These are phyloP conservation scores for Cyclotella atomus DNA, from an alignment of 108 stramenopile species.

Conservation along the genomic window DNA sequence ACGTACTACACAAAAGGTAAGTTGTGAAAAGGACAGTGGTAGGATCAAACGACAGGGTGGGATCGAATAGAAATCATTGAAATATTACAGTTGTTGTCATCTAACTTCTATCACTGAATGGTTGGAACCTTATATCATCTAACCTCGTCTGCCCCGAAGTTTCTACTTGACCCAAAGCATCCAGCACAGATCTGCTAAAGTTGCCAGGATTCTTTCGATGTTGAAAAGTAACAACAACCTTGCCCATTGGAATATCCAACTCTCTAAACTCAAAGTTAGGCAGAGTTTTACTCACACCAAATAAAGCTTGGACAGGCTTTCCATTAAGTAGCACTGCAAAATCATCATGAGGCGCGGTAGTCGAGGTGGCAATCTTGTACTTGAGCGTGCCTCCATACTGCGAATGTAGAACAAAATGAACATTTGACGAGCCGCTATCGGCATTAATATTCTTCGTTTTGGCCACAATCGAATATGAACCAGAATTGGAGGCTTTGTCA, in stretches of 20 bases:
- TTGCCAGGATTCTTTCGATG: conserved; percentile 47
- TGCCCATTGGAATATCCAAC: conserved; percentile 33
- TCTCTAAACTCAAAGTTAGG: conserved; percentile 14
- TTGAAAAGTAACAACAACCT: conserved; percentile 28
- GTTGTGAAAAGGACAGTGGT: too few relatives aligned
- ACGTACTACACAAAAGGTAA: too few relatives aligned
- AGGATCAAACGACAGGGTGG: too few relatives aligned
- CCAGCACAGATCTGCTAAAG: conserved; percentile 16
- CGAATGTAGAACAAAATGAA: conserved; percentile 22
- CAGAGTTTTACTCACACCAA: conserved; percentile 18
- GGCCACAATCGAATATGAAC: conserved; percentile 21
- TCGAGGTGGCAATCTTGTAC: conserved; percentile 30
- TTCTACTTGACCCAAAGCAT: conserved; percentile 13
- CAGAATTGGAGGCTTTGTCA: not conserved
- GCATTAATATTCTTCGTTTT: not conserved
- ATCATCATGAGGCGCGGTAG: conserved; percentile 40
- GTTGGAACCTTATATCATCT: conserved; percentile 16
- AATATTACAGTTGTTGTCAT: too few relatives aligned
- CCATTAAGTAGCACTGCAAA: conserved; percentile 36
- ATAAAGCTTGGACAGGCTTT: not conserved
- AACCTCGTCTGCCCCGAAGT: conserved; percentile 5
- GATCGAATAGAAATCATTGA: too few relatives aligned
- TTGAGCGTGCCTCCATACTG: conserved; percentile 18
- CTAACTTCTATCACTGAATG: too few relatives aligned
- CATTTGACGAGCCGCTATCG: conserved; percentile 11